Evolutionary conservation across 805 yeast species (phyloP), one percentile per base, ranked within the genome.

Genomic region (Candida orba): DNA sequence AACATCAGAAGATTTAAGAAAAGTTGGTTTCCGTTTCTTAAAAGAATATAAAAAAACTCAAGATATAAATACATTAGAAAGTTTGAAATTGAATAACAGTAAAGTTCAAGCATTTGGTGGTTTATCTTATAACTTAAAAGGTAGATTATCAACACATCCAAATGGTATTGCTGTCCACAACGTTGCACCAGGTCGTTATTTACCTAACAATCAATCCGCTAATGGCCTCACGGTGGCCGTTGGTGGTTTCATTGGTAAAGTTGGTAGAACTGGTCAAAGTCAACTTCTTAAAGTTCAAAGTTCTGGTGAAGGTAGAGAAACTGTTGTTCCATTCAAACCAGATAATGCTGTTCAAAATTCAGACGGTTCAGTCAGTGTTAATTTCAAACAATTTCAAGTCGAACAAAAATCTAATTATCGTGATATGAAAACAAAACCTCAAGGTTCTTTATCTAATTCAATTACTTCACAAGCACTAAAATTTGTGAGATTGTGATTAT

Each of bases 101-200:
- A 35, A 61, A 24, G 59, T 77, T 37, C 73, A 81, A 42, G 95
- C 89, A 29, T 76, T 84, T 8, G 95, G 84, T 25, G 95, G 95
- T 7, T 70, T 86, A 47, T 74, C 86, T 2, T 87, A 85, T 54
- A 69, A 68, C 34, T 73, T 83, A 48, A 73, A 71, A 45, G 95
- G 95, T 7, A 74, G 87, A 59, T 65, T 87, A 33, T 58, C 67
- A 45, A 83, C 78, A 59, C 69, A 84, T 4, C 93, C 95, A 20
- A 77, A 81, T 54, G 95, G 95, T 40, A 63, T 78, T 22, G 66
- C 73, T 38, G 62, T 65, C 12, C 75, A 73, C 24, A 66, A 66
- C 42, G 69, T 81, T 35, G 78, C 76, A 17, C 85, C 89, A 14
- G 95, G 91, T 46, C 78, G 95, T 68, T 64, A 77, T 37, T 76